A percentile compares a stretch with the other conserved stretches of the same genome.
Evolutionary conservation across 2,329 filamentous ascomycete genomes (phyloP).

Genomic region (Stachybotrys chlorohalonatus): DNA sequence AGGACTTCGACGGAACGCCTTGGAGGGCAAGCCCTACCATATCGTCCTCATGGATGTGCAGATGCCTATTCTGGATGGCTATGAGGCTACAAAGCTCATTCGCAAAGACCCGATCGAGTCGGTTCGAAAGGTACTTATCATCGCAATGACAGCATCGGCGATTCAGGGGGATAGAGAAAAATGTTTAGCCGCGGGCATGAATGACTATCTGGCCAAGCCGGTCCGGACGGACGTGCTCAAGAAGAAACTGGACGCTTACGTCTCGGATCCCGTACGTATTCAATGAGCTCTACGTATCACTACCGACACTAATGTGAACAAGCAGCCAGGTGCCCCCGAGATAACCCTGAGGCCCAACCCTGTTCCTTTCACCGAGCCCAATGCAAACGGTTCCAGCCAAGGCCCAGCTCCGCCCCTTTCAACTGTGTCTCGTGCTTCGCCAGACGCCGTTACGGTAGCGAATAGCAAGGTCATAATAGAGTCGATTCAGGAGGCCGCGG

Average conservation of each 20-base stretch:
- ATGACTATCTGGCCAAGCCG: constrained; percentile 92
- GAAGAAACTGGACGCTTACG: constrained; percentile 62
- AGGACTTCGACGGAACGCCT: constrained; percentile 65
- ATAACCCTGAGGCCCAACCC: background rate
- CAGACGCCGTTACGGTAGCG: background rate
- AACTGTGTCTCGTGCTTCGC: background rate
- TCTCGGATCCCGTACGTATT: constrained; percentile 25
- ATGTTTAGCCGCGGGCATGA: constrained; percentile 93
- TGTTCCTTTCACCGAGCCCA: background rate
- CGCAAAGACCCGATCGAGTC: constrained; percentile 66
- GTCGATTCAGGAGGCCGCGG: constrained; percentile 20
- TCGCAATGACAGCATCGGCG: constrained; percentile 93
- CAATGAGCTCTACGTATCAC: background rate
- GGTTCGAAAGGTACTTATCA: constrained; percentile 79
- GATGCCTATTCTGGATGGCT: constrained; percentile 90
- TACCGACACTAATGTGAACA: background rate
- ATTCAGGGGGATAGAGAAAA: constrained; percentile 94
- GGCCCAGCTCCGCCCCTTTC: background rate
- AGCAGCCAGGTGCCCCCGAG: background rate
- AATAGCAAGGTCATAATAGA: constrained; percentile 4
- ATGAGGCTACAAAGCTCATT: constrained; percentile 79
- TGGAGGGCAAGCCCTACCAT: constrained; percentile 71
- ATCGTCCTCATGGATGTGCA: constrained; percentile 93
- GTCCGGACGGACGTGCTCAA: constrained; percentile 84
- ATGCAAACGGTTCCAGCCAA: background rate